Percentiles rank a stretch among this genome's conserved stretches.
These are phyloP conservation scores for Aspergillus flavus DNA, from an alignment of 2,329 filamentous ascomycete species.

Conservation along the genomic window DNA sequence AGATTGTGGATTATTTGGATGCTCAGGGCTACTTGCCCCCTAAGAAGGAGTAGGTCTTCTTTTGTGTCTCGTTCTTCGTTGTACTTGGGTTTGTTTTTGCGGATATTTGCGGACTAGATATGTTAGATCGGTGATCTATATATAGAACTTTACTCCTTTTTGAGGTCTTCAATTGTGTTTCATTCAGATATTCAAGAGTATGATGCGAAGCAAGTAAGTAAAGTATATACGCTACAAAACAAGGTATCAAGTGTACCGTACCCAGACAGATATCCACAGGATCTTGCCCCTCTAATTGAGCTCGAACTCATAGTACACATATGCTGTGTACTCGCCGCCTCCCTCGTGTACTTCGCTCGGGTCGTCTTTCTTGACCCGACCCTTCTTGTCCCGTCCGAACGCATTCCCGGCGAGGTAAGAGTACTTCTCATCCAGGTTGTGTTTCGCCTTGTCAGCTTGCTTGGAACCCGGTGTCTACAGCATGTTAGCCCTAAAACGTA, in stretches of 20 bases:
- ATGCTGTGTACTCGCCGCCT: constrained; percentile 88
- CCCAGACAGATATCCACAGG: constrained; percentile 3
- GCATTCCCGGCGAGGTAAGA: constrained; percentile 94
- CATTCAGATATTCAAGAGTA: not conserved
- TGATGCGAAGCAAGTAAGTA: constrained; percentile 4
- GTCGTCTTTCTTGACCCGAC: constrained; percentile 88
- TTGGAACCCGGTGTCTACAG: constrained; percentile 74
- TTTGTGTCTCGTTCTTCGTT: not conserved
- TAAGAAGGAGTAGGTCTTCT: constrained; percentile 37
- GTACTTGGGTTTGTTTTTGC: not conserved
- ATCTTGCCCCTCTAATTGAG: constrained; percentile 54
- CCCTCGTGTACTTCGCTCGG: constrained; percentile 78
- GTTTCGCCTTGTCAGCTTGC: constrained; percentile 74
- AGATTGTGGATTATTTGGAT: constrained; percentile 79
- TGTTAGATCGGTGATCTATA: not conserved
- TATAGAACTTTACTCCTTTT: constrained; percentile 5
- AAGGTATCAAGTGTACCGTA: constrained; percentile 13
- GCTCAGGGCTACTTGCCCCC: constrained; percentile 63
- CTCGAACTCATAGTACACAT: constrained; percentile 96
- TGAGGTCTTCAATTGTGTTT: not conserved
- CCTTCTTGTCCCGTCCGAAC: constrained; percentile 90
- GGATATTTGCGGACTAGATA: not conserved
- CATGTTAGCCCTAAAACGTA: constrained; percentile 9
- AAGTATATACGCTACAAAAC: constrained; percentile 21
- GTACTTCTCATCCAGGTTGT: constrained; percentile 79